Evolutionary conservation across 345 rosid species (phyloP).

Genomic region (Pugionium dolabratum): DNA sequence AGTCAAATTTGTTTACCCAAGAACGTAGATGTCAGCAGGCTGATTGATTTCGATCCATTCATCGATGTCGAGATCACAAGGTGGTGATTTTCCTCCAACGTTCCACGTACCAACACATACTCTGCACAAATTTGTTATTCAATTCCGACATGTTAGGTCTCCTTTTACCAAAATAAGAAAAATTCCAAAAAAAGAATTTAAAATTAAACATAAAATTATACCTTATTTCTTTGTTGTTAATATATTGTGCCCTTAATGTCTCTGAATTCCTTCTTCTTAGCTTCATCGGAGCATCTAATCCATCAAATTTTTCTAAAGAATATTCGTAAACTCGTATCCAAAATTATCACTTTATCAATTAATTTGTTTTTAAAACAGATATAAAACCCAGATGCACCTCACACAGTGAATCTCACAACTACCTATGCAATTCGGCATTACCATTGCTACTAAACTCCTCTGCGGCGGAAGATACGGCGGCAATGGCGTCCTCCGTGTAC

Average conservation of each 20-base stretch:
- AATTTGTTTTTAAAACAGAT: neutral
- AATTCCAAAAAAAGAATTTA: neutral
- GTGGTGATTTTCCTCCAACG: slow-evolving; percentile 84
- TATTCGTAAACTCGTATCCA: too few relatives aligned
- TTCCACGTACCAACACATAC: slow-evolving; percentile 89
- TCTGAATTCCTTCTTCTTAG: slow-evolving; percentile 40
- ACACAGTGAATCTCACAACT: slow-evolving; percentile 30
- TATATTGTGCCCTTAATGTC: slow-evolving; percentile 42
- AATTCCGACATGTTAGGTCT: neutral
- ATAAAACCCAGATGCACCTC: slow-evolving; percentile 16
- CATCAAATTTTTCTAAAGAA: too few relatives aligned
- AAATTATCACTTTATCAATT: too few relatives aligned
- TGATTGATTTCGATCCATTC: slow-evolving; percentile 74
- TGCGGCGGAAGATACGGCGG: slow-evolving; percentile 31
- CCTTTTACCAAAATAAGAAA: too few relatives aligned
- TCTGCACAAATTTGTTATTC: slow-evolving; percentile 36
- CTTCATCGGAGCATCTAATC: slow-evolving; percentile 37
- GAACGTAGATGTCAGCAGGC: slow-evolving; percentile 85
- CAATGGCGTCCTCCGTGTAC: slow-evolving; percentile 39
- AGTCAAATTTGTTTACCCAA: slow-evolving; percentile 58
- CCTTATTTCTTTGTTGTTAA: slow-evolving; percentile 46
- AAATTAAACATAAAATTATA: neutral
- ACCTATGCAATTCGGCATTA: slow-evolving; percentile 40
- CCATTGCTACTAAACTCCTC: slow-evolving; percentile 39
- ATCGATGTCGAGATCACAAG: slow-evolving; percentile 83